These are phyloP conservation scores for Malus hybrid DNA, from an alignment of 331 rosid genomes.

Conservation along the genomic window DNA sequence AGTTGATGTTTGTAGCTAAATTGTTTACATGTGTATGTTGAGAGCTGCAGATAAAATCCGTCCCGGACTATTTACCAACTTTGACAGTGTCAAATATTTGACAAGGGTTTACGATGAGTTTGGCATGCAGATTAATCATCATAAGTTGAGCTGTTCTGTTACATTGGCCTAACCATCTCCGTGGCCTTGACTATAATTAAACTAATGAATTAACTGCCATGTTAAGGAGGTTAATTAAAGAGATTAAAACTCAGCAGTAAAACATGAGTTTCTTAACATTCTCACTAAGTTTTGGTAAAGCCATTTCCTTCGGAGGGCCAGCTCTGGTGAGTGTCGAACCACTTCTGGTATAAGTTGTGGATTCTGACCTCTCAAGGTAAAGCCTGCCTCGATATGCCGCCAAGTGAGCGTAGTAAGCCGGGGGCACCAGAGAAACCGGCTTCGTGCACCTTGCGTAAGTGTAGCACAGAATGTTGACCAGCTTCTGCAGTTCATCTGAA, in stretches of 20 bases:
- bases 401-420: conserved; percentile 92
- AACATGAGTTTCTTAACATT: conserved; percentile 91
- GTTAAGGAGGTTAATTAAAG: neutral
- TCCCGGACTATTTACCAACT: neutral
- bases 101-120: neutral
- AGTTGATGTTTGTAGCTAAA: neutral
- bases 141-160: neutral
- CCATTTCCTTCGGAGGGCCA: conserved; percentile 69
- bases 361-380: conserved; percentile 79
- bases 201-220: neutral
- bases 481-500: conserved; percentile 92
- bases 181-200: neutral
- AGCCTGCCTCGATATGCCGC: conserved; percentile 98
- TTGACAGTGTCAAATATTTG: too few relatives aligned
- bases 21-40: neutral
- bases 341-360: conserved; percentile 33
- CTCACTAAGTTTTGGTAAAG: conserved; percentile 81
- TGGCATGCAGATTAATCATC: neutral
- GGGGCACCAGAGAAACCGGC: conserved; percentile 96
- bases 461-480: conserved; percentile 80
- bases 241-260: conserved; percentile 50
- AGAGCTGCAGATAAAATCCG: neutral
- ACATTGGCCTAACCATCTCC: neutral
- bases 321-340: conserved; percentile 56
- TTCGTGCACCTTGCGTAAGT: conserved; percentile 93